A percentile compares a stretch with the other conserved stretches of the same genome.
These are phyloP conservation scores for Colletotrichum ledebouriae DNA, from an alignment of 2,329 filamentous ascomycete genomes.

Conservation along the genomic window DNA sequence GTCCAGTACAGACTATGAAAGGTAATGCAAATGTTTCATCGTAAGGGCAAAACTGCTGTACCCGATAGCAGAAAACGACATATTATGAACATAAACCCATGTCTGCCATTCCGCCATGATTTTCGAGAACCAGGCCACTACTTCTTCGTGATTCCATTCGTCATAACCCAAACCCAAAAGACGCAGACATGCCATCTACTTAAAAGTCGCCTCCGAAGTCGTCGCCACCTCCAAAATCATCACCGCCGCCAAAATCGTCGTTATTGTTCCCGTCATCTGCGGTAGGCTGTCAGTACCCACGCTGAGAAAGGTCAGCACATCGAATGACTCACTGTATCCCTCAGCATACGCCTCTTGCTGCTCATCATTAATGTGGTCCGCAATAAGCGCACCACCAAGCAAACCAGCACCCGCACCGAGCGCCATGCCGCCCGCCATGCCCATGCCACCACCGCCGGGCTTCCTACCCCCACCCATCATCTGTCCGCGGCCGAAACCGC, in stretches of 20 bases:
- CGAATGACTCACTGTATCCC: conserved; percentile 54
- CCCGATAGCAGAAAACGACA: not conserved
- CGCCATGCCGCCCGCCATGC: conserved; percentile 79
- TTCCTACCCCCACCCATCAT: conserved; percentile 45
- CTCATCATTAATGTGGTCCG: conserved; percentile 73
- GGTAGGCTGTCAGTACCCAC: conserved; percentile 39
- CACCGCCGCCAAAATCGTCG: conserved; percentile 43
- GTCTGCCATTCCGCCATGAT: not conserved
- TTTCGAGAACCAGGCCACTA: not conserved
- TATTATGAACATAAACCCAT: conserved; percentile 29
- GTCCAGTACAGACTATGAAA: not conserved
- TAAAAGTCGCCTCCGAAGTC: conserved; percentile 57
- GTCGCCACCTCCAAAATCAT: conserved; percentile 45
- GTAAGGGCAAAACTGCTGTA: not conserved
- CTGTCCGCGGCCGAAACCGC: conserved; percentile 46
- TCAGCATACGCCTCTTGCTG: conserved; percentile 69
- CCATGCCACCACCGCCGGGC: conserved; percentile 58
- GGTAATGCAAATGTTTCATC: not conserved
- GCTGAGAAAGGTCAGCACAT: not conserved
- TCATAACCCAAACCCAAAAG: too few species aligned
- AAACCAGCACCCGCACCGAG: conserved; percentile 86
- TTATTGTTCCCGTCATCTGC: conserved; percentile 38
- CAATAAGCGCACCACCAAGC: conserved; percentile 81
- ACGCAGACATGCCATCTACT: conserved; percentile 17
- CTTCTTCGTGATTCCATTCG: not conserved